Percentiles rank a stretch among this genome's conserved stretches.
Evolutionary conservation across 2,329 filamentous ascomycete genomes (phyloP).

Genomic region (Orbilia brochopaga): DNA sequence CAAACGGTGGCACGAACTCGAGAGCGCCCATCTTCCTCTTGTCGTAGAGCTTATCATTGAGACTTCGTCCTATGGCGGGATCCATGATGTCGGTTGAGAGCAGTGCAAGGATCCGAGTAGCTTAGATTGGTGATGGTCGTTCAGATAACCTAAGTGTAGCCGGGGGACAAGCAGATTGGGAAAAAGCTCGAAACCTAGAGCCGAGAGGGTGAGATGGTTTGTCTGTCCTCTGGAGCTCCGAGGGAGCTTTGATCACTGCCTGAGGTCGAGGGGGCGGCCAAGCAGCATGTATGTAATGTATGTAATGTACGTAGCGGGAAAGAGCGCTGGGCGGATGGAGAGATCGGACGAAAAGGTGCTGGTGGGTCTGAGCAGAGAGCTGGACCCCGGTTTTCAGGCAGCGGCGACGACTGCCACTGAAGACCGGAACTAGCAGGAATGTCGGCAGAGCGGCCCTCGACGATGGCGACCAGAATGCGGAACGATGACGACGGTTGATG

Average conservation of each 20-base stretch:
- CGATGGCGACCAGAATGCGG: neutral
- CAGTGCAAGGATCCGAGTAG: conserved; percentile 19
- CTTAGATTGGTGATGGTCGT: conserved; percentile 3
- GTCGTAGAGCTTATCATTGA: conserved; percentile 99
- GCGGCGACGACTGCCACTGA: neutral
- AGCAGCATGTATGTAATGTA: conserved; percentile 27
- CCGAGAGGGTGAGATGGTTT: conserved; percentile 14
- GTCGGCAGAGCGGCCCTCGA: neutral
- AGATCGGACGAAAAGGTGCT: neutral
- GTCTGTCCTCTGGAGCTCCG: conserved; percentile 18
- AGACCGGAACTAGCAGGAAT: neutral
- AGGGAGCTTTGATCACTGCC: conserved; percentile 32
- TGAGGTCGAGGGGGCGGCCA: conserved; percentile 25
- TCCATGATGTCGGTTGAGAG: conserved; percentile 68
- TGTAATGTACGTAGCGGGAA: neutral
- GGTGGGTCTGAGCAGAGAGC: neutral
- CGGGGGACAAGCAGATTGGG: conserved; percentile 11
- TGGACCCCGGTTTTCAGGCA: neutral
- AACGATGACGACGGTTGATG: neutral
- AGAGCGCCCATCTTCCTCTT: conserved; percentile 95
- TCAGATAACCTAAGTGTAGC: conserved; percentile 11
- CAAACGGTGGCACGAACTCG: conserved; percentile 71
- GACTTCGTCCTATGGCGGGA: conserved; percentile 80
- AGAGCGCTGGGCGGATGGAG: neutral
- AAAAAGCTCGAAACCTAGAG: conserved; percentile 25